phyloP scores from a whole-genome alignment of 1,139 yeast species.

The Debaryomyces coudertii region DNA sequence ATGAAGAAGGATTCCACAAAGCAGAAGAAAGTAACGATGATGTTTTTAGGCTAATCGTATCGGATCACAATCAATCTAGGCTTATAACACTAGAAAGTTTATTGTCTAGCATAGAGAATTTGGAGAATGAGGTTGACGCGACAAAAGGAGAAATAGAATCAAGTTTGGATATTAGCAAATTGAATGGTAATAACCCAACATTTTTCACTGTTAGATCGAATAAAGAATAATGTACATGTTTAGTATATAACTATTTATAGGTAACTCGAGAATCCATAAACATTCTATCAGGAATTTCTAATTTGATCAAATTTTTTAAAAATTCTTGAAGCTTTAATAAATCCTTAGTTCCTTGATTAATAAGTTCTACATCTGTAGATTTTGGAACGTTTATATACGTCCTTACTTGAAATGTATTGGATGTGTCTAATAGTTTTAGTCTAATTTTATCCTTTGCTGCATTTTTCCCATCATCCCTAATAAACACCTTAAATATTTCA shows the following conservation, averaged over 20 bases:
- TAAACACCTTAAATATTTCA: conserved; percentile 57
- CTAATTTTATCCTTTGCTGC: conserved; percentile 30
- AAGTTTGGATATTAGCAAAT: conserved; percentile 11
- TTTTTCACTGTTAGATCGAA: conserved; percentile 16
- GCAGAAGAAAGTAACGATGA: conserved; percentile 25
- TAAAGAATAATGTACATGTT: conserved; percentile 7
- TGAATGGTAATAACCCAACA: conserved; percentile 11
- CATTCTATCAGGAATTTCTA: conserved; percentile 76
- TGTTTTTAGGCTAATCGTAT: conserved; percentile 37
- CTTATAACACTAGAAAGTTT: conserved; percentile 30
- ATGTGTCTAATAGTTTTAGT: conserved; percentile 53
- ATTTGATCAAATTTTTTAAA: conserved; percentile 64
- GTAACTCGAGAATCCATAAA: conserved; percentile 74
- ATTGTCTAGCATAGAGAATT: conserved; percentile 23
- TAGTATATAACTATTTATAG: conserved; percentile 15
- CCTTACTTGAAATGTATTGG: conserved; percentile 63
- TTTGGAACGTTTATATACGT: conserved; percentile 70
- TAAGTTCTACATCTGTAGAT: conserved; percentile 74
- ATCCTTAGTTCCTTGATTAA: conserved; percentile 66
- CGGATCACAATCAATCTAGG: conserved; percentile 33
- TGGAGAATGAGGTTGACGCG: conserved; percentile 22
- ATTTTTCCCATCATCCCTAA: conserved; percentile 39
- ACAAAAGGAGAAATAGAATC: conserved; percentile 33
- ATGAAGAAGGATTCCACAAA: conserved; percentile 14
- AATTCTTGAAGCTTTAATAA: conserved; percentile 64